Base-by-base conservation (phyloP, 495 filamentous ascomycete species). In the Penicillium pancosmium region DNA sequence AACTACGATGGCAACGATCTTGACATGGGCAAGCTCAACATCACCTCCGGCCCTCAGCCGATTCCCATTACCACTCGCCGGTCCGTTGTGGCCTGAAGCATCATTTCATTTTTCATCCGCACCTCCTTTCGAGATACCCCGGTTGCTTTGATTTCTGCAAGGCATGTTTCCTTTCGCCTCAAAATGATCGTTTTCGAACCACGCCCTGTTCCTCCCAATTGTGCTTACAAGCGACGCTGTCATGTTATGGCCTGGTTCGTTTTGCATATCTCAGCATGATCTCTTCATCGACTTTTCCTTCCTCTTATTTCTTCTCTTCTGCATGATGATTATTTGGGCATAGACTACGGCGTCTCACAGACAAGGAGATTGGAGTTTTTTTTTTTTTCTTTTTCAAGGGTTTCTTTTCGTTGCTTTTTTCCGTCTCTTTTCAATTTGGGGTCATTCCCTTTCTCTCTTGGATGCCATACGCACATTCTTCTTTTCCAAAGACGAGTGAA, bases 21-120 rank as follows among this genome's bases (percentile, higher is more conserved):
- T 16, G 72, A 73, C 4, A 61, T 79, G 57, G 65, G 76, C 2
- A 73, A 65, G 15, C 60, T 80, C 15, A 68, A 75, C 18, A 67
- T 78, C 3, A 66, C 76, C n/a, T 63, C 76, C 9, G 70, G 67
- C 12, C 76, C 78, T 2, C 72, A 77, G 44, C 75, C 78, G 7
- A 80, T 80, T 25, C 76, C 76, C 8, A 79, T 80, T 54, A 68
- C 70, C 18, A 65, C 74, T 38, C 75, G 76, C 6, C 73, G 73
- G 18, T 65, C 74, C 13, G 69, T 78, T 35, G 69, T 77, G 57
- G 76, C 76, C 27, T 80, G 68, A 65, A 58, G 54, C 36, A 19
- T 48, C 23, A 27, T 43, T 41, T 31, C 21, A 43, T 52, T 16
- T 47, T 52, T 48, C 23, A 38, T 35, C 46, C 18, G 52, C 57